These are phyloP conservation scores for Candida mattraensis DNA, from an alignment of 805 yeast species.

Conservation along the genomic window DNA sequence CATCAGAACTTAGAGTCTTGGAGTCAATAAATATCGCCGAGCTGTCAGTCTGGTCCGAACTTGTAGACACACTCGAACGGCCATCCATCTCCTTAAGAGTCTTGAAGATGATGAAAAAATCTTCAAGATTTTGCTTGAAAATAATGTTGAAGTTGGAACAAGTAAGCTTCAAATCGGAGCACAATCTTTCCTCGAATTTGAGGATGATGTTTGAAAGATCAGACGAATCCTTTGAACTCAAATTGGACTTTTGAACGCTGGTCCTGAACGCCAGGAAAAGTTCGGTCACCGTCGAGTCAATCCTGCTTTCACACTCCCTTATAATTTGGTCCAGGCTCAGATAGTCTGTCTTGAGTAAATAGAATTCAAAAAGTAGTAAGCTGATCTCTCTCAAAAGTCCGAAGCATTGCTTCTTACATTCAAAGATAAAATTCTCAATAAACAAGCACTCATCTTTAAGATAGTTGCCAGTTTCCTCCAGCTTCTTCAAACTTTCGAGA, in stretches of 20 bases:
- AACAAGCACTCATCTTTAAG: conserved; percentile 22
- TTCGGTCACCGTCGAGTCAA: conserved; percentile 16
- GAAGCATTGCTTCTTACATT: conserved; percentile 27
- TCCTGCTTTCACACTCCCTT: conserved; percentile 22
- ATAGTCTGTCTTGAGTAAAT: conserved; percentile 23
- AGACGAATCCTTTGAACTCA: conserved; percentile 13
- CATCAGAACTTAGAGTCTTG: conserved; percentile 14
- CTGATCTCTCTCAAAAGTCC: conserved; percentile 26
- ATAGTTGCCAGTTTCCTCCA: conserved; percentile 25
- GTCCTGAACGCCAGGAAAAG: conserved; percentile 18
- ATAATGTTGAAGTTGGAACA: conserved; percentile 22
- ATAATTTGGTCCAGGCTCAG: conserved; percentile 17
- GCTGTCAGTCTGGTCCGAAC: conserved; percentile 6
- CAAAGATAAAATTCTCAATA: conserved; percentile 20
- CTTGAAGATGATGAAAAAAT: conserved; percentile 28
- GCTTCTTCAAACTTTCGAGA: conserved; percentile 20
- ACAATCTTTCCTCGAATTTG: conserved; percentile 21
- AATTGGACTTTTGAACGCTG: conserved; percentile 5
- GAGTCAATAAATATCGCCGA: conserved; percentile 14
- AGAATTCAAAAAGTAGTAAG: conserved; percentile 28
- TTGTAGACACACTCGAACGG: conserved; percentile 5
- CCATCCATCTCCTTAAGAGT: conserved; percentile 25
- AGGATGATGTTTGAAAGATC: conserved; percentile 16
- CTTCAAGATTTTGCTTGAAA: conserved; percentile 29
- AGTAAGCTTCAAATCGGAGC: conserved; percentile 23